A percentile compares a stretch with the other conserved stretches of the same genome.
These are phyloP conservation scores for Acorus calamus DNA, from an alignment of 106 monocot genomes.

Conservation along the genomic window DNA sequence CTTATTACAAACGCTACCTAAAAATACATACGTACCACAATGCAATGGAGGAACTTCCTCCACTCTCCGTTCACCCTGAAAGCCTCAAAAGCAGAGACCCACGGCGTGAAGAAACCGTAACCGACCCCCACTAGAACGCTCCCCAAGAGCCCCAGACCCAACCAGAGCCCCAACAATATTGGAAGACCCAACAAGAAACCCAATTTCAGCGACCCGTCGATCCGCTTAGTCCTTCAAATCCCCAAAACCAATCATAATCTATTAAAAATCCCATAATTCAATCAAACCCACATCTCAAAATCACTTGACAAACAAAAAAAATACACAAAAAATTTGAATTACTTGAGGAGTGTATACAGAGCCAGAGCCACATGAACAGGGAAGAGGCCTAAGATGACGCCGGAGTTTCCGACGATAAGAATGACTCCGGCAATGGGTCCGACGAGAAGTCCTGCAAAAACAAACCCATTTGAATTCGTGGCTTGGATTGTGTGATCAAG, in stretches of 20 bases:
- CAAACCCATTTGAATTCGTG: no score
- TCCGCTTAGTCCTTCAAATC: slow-evolving; percentile 49
- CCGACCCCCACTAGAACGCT: slow-evolving; percentile 73
- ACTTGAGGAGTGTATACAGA: slow-evolving; percentile 61
- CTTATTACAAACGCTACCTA: no score
- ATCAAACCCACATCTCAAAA: no score
- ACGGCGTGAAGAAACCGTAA: slow-evolving; percentile 77
- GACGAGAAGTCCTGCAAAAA: slow-evolving; percentile 43
- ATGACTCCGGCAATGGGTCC: slow-evolving; percentile 72
- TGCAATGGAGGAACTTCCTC: slow-evolving; percentile 52
- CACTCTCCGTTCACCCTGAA: slow-evolving; percentile 43
- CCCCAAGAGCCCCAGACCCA: slow-evolving; percentile 49
- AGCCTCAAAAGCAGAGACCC: slow-evolving; percentile 86
- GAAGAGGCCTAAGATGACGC: slow-evolving; percentile 54
- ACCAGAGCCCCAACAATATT: slow-evolving; percentile 49
- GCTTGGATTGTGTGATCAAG: no score
- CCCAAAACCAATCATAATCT: no score
- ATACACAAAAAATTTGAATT: not conserved
- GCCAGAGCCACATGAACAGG: slow-evolving; percentile 83
- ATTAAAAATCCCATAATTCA: no score
- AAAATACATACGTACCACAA: slow-evolving; percentile 35
- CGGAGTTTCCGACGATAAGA: slow-evolving; percentile 66
- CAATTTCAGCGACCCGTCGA: slow-evolving; percentile 55
- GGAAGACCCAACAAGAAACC: slow-evolving; percentile 57
- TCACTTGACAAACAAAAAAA: no score